Conservation (phyloP, 2,329 filamentous ascomycete genomes). For the Cladophialophora bantiana region DNA sequence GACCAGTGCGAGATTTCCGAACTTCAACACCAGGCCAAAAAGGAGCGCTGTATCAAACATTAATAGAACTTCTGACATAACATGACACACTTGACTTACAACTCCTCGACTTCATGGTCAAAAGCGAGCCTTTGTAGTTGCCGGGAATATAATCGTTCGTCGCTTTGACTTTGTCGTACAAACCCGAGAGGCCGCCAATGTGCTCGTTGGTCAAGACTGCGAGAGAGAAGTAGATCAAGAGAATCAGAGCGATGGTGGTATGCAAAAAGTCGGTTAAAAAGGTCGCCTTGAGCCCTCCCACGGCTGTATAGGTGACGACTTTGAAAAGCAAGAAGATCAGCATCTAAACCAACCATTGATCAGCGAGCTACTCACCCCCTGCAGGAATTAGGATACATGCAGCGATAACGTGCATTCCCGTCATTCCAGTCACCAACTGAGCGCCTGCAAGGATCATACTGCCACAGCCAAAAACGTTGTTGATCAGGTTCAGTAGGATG, state of each 20-base stretch:
- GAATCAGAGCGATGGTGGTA: constrained; percentile 56
- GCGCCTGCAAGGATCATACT: constrained; percentile 56
- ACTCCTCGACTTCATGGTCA: constrained; percentile 57
- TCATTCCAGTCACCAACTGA: constrained; percentile 55
- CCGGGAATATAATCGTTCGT: constrained; percentile 54
- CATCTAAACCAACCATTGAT: neutral
- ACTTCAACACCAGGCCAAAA: constrained; percentile 57
- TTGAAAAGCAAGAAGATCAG: constrained; percentile 6
- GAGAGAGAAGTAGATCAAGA: constrained; percentile 50
- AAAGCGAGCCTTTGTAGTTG: constrained; percentile 57
- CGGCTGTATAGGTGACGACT: constrained; percentile 50
- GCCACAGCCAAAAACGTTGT: constrained; percentile 55
- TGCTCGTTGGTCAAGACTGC: constrained; percentile 26
- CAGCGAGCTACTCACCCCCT: constrained; percentile 47
- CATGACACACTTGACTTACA: constrained; percentile 43
- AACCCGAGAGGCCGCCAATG: constrained; percentile 20
- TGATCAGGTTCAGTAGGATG: constrained; percentile 49
- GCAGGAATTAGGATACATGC: constrained; percentile 56
- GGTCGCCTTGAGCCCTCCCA: constrained; percentile 59
- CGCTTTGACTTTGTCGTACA: constrained; percentile 50
- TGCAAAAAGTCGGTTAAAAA: constrained; percentile 60
- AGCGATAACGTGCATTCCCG: constrained; percentile 58
- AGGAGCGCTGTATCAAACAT: constrained; percentile 15
- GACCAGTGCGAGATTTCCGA: constrained; percentile 59
- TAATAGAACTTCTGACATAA: neutral